Evolutionary conservation across 108 stramenopile genomes (phyloP), one percentile per base, ranked within the genome.

Genomic region (Chaetoceros muelleri): DNA sequence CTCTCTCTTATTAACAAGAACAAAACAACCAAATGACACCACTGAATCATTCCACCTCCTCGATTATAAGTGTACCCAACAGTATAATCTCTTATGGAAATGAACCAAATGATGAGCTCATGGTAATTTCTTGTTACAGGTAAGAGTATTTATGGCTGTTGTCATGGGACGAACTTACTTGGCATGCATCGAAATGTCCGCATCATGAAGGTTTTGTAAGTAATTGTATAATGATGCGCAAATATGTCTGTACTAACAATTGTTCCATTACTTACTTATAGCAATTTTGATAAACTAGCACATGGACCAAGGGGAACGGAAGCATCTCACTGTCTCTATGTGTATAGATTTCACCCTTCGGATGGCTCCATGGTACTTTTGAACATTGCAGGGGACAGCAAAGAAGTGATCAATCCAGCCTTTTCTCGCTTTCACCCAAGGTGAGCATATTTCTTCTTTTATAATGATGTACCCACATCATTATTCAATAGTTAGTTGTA

Each of bases 401-500:
- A 57, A 0, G 48, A 61, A n/a, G 82, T 94, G n/a, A 71, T 80
- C 50, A 96, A 96, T 70, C 96, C 94, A 1, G 96, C 96, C 27
- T 96, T 96, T 74, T 72, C 87, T 25, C 75, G 93, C 17, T 90
- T 81, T 55, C 95, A 96, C 73, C 92, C 93, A 19, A 61, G 69
- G 62, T 72, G 44, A 61, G 67, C 21, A 2, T 19, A 13, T 21
- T 23, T 46, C 25, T 52, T 52, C 25, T n/a, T 8, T 1, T 2
- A 10, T 5, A 17, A 29, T 46, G 10, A 5, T 24, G 24, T 46
- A 3, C 18, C 19, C 0, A 10, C 58, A 24, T 27, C 13, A 40
- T 40, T 13, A 5, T 40, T 40, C 13, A 40, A 40, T 40, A n/a
- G n/a, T n/a, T 7, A 0, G 30, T 3, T 25, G 26, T 2, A 2